A percentile compares a stretch with the other conserved stretches of the same genome.
Evolutionary conservation across 2,329 filamentous ascomycete genomes (phyloP).

Genomic region (Venturia oleaginea): DNA sequence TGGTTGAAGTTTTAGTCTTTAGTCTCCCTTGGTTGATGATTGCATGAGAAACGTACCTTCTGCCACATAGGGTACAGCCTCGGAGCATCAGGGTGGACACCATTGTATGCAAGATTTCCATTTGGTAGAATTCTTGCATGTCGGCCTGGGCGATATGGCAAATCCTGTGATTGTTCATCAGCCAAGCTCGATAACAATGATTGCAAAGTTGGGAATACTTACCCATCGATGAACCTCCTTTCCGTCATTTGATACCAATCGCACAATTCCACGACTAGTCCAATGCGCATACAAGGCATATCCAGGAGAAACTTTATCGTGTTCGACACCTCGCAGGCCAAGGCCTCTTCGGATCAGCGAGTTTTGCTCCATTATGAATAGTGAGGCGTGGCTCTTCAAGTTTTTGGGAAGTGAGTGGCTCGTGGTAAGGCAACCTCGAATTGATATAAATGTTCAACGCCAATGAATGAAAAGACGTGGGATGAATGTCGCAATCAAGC

Average conservation of each 20-base stretch:
- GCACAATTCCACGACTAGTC: slow-evolving; percentile 30
- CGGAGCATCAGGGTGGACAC: slow-evolving; percentile 31
- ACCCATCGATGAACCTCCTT: slow-evolving; percentile 35
- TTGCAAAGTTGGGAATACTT: background rate
- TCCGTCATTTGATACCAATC: slow-evolving; percentile 33
- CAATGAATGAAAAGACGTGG: background rate
- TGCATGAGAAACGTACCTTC: slow-evolving; percentile 21
- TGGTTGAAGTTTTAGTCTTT: slow-evolving; percentile 16
- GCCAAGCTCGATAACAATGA: background rate
- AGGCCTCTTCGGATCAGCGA: slow-evolving; percentile 34
- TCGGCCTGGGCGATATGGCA: slow-evolving; percentile 33
- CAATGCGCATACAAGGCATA: slow-evolving; percentile 36
- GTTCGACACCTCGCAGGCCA: slow-evolving; percentile 32
- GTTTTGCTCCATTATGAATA: slow-evolving; percentile 32
- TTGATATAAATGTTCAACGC: background rate
- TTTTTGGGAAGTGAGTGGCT: background rate
- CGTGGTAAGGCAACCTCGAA: background rate
- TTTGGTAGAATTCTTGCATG: slow-evolving; percentile 37
- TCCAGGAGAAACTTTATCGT: slow-evolving; percentile 29
- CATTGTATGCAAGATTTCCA: slow-evolving; percentile 37
- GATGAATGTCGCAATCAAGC: background rate
- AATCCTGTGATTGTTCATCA: slow-evolving; percentile 16
- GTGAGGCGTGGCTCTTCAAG: background rate
- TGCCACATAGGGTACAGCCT: slow-evolving; percentile 35
- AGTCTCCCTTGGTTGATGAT: background rate